A percentile compares a stretch with the other conserved stretches of the same genome.
phyloP scores from a whole-genome alignment of 805 yeast genomes.

The Saccharomyces eubayanus region DNA sequence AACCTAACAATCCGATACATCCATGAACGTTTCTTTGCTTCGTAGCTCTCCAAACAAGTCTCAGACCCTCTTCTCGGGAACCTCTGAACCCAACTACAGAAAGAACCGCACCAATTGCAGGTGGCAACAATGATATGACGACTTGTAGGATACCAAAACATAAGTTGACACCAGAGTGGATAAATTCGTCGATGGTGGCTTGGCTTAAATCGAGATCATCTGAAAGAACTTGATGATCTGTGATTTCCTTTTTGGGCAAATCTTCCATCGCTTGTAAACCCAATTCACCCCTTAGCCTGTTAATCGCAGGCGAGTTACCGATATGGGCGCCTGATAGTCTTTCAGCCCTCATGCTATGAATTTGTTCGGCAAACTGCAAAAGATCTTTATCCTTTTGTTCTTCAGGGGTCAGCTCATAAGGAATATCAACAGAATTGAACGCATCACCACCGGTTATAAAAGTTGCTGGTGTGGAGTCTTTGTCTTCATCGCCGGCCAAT shows the following conservation, averaged over 20 bases:
- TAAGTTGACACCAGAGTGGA: slow-evolving; percentile 80
- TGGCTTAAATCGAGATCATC: slow-evolving; percentile 28
- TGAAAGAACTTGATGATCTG: slow-evolving; percentile 7
- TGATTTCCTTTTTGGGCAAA: slow-evolving; percentile 1
- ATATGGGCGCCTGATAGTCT: slow-evolving; percentile 65
- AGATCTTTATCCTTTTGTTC: slow-evolving; percentile 44
- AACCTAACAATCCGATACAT: slow-evolving; percentile 75
- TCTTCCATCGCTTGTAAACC: slow-evolving; percentile 29
- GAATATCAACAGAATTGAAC: slow-evolving; percentile 29
- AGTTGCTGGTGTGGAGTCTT: slow-evolving; percentile 17
- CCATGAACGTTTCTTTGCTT: slow-evolving; percentile 84
- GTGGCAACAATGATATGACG: slow-evolving; percentile 84
- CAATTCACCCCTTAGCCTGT: slow-evolving; percentile 38
- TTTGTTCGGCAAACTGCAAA: slow-evolving; percentile 45
- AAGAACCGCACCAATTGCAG: slow-evolving; percentile 82
- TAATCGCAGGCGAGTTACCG: slow-evolving; percentile 44
- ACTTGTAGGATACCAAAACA: slow-evolving; percentile 91
- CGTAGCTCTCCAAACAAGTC: slow-evolving; percentile 83
- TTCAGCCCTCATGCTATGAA: slow-evolving; percentile 54
- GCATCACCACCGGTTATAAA: slow-evolving; percentile 36
- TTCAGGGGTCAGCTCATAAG: slow-evolving; percentile 28
- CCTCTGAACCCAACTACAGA: slow-evolving; percentile 91
- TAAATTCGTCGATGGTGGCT: slow-evolving; percentile 75
- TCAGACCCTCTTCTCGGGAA: slow-evolving; percentile 71
- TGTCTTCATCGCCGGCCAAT: not conserved